Evolutionary conservation across 2,329 filamentous ascomycete genomes (phyloP).

Genomic region (Colletotrichum sojae): DNA sequence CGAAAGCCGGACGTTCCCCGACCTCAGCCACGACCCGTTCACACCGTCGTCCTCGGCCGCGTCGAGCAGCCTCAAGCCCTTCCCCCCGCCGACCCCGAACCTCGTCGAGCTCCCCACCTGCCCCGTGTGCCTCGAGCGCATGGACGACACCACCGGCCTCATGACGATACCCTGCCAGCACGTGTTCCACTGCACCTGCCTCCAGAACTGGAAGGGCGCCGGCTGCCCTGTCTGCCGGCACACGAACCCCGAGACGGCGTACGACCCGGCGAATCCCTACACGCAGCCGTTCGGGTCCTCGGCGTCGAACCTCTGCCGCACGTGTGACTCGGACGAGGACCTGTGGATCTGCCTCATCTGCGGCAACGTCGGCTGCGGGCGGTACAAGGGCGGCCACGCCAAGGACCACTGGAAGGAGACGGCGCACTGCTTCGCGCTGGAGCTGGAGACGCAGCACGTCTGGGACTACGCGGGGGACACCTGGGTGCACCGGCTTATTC

Average conservation of each 20-base stretch:
- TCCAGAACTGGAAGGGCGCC: constrained; percentile 95
- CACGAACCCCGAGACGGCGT: constrained; percentile 68
- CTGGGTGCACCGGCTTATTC: constrained; percentile 95
- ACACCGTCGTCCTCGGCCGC: constrained; percentile 62
- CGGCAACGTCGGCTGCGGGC: constrained; percentile 91
- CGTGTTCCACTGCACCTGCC: constrained; percentile 95
- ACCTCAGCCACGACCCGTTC: constrained; percentile 74
- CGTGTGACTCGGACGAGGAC: constrained; percentile 85
- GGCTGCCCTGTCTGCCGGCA: constrained; percentile 97
- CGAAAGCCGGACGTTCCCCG: constrained; percentile 67
- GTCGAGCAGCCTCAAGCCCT: constrained; percentile 68
- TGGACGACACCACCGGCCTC: constrained; percentile 97
- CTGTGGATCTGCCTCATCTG: constrained; percentile 97
- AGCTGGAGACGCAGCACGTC: constrained; percentile 92
- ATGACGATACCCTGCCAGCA: constrained; percentile 98
- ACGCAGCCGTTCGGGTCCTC: constrained; percentile 70
- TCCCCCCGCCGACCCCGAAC: constrained; percentile 80
- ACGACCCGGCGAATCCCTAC: constrained; percentile 65
- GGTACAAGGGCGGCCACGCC: constrained; percentile 94
- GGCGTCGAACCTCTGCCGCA: constrained; percentile 80
- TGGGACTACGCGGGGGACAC: constrained; percentile 98
- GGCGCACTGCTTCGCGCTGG: constrained; percentile 91
- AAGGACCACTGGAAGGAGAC: constrained; percentile 95
- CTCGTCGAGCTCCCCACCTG: constrained; percentile 95
- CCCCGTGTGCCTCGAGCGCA: constrained; percentile 94